Evolutionary conservation across 2,329 filamentous ascomycete species (phyloP).

Genomic region (Cadophora sp.): DNA sequence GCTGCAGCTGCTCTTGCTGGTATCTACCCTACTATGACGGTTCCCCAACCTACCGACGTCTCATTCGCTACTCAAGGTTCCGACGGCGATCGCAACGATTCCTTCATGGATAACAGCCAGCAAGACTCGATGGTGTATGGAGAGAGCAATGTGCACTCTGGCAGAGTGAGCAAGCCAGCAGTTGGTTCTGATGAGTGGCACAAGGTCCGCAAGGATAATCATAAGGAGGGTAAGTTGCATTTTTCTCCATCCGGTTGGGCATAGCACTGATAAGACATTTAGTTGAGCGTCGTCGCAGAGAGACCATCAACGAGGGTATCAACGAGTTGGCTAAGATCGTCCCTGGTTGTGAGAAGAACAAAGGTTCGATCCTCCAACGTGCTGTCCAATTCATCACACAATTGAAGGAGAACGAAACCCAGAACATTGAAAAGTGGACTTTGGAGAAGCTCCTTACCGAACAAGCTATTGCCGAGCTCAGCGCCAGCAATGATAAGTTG

Average conservation of each 20-base stretch:
- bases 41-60: constrained; percentile 60
- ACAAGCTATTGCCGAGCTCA: constrained; percentile 88
- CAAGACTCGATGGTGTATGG: constrained; percentile 44
- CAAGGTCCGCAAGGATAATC: constrained; percentile 94
- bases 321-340: constrained; percentile 98
- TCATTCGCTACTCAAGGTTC: constrained; percentile 54
- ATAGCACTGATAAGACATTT: constrained; percentile 19
- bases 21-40: constrained; percentile 58
- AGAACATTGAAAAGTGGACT: constrained; percentile 95
- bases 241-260: not conserved
- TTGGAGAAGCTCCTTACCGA: constrained; percentile 89
- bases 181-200: constrained; percentile 99
- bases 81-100: constrained; percentile 47
- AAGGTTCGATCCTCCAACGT: constrained; percentile 92
- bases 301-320: constrained; percentile 99
- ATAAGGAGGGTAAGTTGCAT: constrained; percentile 84
- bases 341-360: constrained; percentile 98
- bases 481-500: constrained; percentile 84
- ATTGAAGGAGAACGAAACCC: constrained; percentile 90
- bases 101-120: constrained; percentile 49
- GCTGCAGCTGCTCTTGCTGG: constrained; percentile 57
- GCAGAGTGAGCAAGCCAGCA: constrained; percentile 69
- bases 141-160: constrained; percentile 48
- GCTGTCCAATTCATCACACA: constrained; percentile 95
- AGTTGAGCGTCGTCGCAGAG: constrained; percentile 96